Evolutionary conservation across 1,284 basidiomycete genomes (phyloP).

Genomic region (Lentinula novae-zelandiae): DNA sequence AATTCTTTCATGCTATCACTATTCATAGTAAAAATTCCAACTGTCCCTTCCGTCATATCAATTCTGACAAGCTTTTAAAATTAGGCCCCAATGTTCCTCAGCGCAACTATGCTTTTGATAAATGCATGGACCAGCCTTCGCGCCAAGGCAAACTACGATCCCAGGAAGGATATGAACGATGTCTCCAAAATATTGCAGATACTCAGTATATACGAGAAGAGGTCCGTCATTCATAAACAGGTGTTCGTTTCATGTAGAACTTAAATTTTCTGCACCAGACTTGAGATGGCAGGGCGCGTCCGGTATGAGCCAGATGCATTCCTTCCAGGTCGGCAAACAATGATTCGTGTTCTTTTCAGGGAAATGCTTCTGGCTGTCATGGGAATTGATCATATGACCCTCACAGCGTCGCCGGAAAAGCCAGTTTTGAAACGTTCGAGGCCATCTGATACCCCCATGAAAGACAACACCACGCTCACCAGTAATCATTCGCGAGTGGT

Average conservation of each 20-base stretch:
- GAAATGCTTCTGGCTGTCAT: conserved; percentile 3
- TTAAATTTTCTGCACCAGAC: not conserved
- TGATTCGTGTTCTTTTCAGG: not conserved
- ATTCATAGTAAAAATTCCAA: conserved; percentile 18
- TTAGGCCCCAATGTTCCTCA: conserved; percentile 20
- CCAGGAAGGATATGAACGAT: conserved; percentile 57
- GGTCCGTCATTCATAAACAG: conserved; percentile 16
- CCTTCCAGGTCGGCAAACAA: not conserved
- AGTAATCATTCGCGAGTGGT: not conserved
- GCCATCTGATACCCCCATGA: not conserved
- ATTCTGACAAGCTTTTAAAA: conserved; percentile 16
- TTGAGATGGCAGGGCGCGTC: conserved; percentile 5
- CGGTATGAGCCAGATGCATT: not conserved
- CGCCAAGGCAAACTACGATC: conserved; percentile 45
- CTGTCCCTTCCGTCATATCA: conserved; percentile 4
- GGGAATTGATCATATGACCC: conserved; percentile 2
- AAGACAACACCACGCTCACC: not conserved
- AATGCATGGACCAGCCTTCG: conserved; percentile 67
- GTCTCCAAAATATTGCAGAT: conserved; percentile 65
- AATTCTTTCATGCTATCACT: not conserved
- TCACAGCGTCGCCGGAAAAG: not conserved
- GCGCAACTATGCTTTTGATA: conserved; percentile 62
- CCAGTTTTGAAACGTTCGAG: not conserved
- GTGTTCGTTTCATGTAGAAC: not conserved
- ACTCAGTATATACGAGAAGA: conserved; percentile 37